These are phyloP conservation scores for Epipyxis sp. DNA, from an alignment of 108 stramenopile species.

Conservation along the genomic window DNA sequence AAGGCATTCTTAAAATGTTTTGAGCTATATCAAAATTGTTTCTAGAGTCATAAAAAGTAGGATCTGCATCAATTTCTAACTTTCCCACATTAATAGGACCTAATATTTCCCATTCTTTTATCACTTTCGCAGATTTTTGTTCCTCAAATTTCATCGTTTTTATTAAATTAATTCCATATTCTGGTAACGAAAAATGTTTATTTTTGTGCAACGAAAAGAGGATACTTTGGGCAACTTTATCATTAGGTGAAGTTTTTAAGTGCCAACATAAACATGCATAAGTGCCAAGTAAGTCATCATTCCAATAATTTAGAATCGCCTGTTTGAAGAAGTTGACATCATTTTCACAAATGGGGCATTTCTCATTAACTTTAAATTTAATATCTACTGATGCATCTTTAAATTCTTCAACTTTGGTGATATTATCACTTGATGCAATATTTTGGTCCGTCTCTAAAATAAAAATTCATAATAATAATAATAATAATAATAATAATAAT, in stretches of 20 bases:
- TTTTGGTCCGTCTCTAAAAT: neutral
- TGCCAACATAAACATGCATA: neutral
- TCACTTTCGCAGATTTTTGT: neutral
- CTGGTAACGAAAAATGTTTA: neutral
- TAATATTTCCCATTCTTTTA: conserved; percentile 2
- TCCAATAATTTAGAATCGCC: neutral
- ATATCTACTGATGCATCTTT: neutral
- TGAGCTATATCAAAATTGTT: neutral
- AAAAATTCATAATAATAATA: neutral
- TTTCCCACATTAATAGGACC: conserved; percentile 31
- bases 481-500: neutral
- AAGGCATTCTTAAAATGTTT: neutral
- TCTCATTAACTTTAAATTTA: neutral
- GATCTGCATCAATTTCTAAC: conserved; percentile 29
- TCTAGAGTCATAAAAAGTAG: neutral
- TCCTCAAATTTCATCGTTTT: neutral
- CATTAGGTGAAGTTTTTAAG: neutral
- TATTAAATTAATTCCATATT: neutral
- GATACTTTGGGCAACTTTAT: neutral
- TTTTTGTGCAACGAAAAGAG: neutral
- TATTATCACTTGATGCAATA: neutral
- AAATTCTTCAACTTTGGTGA: neutral
- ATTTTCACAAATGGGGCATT: neutral
- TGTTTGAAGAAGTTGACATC: neutral
- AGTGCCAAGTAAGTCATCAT: neutral